phyloP scores from a whole-genome alignment of 805 yeast genomes.

The Geotrichum ghanense region DNA sequence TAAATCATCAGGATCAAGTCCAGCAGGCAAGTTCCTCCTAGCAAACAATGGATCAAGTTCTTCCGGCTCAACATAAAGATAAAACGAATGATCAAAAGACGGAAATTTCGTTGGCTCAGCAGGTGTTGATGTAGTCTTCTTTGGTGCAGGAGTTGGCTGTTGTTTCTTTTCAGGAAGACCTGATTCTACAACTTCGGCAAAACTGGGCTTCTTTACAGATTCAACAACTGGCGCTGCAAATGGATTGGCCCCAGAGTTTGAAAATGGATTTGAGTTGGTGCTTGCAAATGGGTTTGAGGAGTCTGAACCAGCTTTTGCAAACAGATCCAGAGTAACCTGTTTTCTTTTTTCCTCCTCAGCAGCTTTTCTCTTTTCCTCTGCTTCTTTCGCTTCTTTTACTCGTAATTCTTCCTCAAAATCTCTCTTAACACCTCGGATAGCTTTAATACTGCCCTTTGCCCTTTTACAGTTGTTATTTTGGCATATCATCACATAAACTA shows the following conservation, averaged over 20 bases:
- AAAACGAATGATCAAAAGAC: background rate
- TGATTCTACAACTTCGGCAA: background rate
- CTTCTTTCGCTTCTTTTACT: constrained; percentile 29
- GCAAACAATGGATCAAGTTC: background rate
- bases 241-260: background rate
- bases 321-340: background rate
- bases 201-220: background rate
- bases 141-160: background rate
- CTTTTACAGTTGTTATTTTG: constrained; percentile 50
- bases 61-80: constrained; percentile 2
- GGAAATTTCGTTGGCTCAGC: background rate
- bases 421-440: constrained; percentile 62
- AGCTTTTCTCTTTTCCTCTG: constrained; percentile 33
- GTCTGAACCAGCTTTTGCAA: background rate
- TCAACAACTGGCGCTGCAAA: background rate
- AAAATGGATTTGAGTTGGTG: background rate
- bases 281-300: background rate
- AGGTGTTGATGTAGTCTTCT: background rate
- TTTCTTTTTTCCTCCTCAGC: constrained; percentile 24
- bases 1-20: background rate
- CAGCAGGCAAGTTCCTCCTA: background rate
- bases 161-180: background rate
- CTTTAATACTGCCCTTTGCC: constrained; percentile 58
- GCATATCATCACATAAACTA: constrained; percentile 73
- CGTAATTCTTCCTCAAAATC: constrained; percentile 38